Evolutionary conservation across 176 grass and related monocot genomes (phyloP).

Genomic region (Luzula sylvatica): DNA sequence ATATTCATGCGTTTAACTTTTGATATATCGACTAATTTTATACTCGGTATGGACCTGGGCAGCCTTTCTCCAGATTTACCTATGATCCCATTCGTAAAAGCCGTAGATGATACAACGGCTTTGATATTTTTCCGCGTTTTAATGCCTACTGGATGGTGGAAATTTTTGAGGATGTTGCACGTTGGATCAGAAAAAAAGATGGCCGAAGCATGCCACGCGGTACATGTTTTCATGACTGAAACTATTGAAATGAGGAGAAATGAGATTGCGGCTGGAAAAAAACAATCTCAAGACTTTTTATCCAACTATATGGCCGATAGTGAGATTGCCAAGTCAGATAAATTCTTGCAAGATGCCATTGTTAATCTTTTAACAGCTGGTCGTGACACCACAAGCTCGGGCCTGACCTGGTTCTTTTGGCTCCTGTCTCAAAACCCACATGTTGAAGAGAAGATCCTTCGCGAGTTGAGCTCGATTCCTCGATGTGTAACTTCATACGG

Average conservation of each 20-base stretch:
- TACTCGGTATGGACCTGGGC: no score
- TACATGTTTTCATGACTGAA: constrained; percentile 10
- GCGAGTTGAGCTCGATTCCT: constrained; percentile 9
- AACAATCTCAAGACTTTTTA: background rate
- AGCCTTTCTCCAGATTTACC: no score
- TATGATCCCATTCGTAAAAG: no score
- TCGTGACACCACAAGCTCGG: constrained; percentile 19
- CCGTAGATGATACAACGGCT: no score
- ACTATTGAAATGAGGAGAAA: background rate
- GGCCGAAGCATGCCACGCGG: background rate
- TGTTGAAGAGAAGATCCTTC: background rate
- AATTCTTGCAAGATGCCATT: background rate
- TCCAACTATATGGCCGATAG: background rate
- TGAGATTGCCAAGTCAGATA: background rate
- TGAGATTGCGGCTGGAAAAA: background rate
- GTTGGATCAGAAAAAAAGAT: no score
- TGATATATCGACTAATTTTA: no score
- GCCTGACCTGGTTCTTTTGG: constrained; percentile 30
- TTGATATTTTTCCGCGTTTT: no score
- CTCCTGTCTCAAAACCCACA: constrained; percentile 5
- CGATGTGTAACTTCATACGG: background rate
- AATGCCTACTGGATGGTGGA: no score
- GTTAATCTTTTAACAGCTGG: constrained; percentile 18
- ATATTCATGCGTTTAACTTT: no score
- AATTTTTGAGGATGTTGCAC: no score